A percentile compares a stretch with the other conserved stretches of the same genome.
Evolutionary conservation across 2,329 filamentous ascomycete genomes (phyloP).

Genomic region (Ambrosiella beaveri): DNA sequence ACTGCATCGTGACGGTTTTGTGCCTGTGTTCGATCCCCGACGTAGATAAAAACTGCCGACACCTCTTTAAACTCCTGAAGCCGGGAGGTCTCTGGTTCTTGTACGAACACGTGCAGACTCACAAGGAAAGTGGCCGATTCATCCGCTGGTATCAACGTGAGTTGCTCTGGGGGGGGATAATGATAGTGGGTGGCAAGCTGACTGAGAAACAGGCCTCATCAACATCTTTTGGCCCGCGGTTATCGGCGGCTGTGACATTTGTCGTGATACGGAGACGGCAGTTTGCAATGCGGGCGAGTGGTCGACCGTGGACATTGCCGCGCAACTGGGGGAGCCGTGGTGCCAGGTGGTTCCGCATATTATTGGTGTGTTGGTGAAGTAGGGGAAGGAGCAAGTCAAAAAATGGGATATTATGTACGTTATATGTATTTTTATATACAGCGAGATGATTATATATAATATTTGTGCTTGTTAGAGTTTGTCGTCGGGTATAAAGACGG

Average conservation of each 20-base stretch:
- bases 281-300: constrained; percentile 34
- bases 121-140: constrained; percentile 21
- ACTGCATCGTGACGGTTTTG: constrained; percentile 42
- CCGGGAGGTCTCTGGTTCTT: constrained; percentile 45
- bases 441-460: neutral
- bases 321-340: constrained; percentile 25
- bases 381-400: constrained; percentile 8
- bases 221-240: constrained; percentile 36
- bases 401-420: neutral
- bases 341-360: constrained; percentile 30
- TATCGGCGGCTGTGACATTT: constrained; percentile 35
- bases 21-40: constrained; percentile 48
- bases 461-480: constrained; percentile 18
- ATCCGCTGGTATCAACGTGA: constrained; percentile 34
- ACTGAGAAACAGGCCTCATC: constrained; percentile 24
- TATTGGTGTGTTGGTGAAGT: constrained; percentile 37
- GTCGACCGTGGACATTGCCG: constrained; percentile 30
- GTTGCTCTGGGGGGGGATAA: constrained; percentile 16
- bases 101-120: constrained; percentile 39
- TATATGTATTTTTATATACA: neutral
- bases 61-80: constrained; percentile 40
- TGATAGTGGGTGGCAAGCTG: neutral
- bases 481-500: constrained; percentile 23
- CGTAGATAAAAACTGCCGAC: constrained; percentile 35
- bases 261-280: constrained; percentile 29